Evolutionary conservation across 1,139 yeast genomes (phyloP).

Genomic region (Hyphopichia burtonii): DNA sequence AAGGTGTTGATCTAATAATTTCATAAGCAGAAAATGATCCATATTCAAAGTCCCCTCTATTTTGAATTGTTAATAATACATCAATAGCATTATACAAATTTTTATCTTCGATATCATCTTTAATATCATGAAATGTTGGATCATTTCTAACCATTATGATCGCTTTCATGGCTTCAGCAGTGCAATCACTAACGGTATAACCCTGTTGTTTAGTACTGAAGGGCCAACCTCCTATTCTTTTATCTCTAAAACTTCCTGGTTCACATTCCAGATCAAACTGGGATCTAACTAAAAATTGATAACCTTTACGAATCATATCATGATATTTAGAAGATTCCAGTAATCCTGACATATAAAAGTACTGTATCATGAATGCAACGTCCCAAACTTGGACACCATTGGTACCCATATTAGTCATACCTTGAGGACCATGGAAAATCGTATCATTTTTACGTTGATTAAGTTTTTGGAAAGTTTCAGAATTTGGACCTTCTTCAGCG

Average conservation of each 20-base stretch:
- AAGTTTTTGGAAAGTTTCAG: slow-evolving; percentile 57
- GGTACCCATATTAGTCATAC: slow-evolving; percentile 94
- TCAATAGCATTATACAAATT: slow-evolving; percentile 67
- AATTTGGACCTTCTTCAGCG: slow-evolving; percentile 67
- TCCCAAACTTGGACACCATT: slow-evolving; percentile 99
- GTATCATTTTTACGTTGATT: slow-evolving; percentile 70
- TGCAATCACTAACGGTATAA: slow-evolving; percentile 93
- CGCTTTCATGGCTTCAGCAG: slow-evolving; percentile 94
- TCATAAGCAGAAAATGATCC: slow-evolving; percentile 97
- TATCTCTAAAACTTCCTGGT: slow-evolving; percentile 79
- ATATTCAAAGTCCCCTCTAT: slow-evolving; percentile 72
- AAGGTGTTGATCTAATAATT: slow-evolving; percentile 75
- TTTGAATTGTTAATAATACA: slow-evolving; percentile 61
- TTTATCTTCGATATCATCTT: slow-evolving; percentile 50
- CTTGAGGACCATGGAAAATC: slow-evolving; percentile 83
- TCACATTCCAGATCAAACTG: slow-evolving; percentile 84
- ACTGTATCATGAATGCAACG: slow-evolving; percentile 85
- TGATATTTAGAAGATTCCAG: slow-evolving; percentile 69
- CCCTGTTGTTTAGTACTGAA: slow-evolving; percentile 96
- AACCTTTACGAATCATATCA: slow-evolving; percentile 61
- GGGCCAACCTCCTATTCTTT: slow-evolving; percentile 93
- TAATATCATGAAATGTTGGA: slow-evolving; percentile 37
- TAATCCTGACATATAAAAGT: slow-evolving; percentile 75
- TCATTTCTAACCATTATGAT: slow-evolving; percentile 85
- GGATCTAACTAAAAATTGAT: slow-evolving; percentile 70